Evolutionary conservation across 2,329 filamentous ascomycete genomes (phyloP).

Genomic region (Coniochaeta sp.): DNA sequence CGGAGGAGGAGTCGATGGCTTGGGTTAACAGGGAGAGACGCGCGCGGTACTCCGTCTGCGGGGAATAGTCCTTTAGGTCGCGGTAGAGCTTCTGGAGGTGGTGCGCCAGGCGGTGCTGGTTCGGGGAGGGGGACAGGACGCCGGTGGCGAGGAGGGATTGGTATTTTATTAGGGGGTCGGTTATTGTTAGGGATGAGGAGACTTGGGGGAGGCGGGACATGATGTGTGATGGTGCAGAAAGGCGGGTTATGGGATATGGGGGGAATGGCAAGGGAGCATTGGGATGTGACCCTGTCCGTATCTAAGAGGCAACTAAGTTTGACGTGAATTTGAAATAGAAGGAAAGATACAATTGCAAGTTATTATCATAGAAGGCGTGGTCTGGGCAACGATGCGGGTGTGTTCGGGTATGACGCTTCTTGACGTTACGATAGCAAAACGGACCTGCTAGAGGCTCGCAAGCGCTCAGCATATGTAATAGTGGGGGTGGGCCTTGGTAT

Average conservation of each 20-base stretch:
- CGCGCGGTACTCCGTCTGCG: slow-evolving; percentile 60
- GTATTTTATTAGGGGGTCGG: slow-evolving; percentile 72
- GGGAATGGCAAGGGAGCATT: too few relatives aligned
- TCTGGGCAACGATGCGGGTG: too few relatives aligned
- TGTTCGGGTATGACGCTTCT: too few relatives aligned
- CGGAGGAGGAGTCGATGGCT: slow-evolving; percentile 30
- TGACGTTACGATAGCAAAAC: too few relatives aligned
- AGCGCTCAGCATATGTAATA: too few relatives aligned
- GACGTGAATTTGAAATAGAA: too few relatives aligned
- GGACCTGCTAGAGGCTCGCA: too few relatives aligned
- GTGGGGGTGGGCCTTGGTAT: too few relatives aligned
- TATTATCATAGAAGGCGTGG: too few relatives aligned
- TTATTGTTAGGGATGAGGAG: slow-evolving; percentile 53
- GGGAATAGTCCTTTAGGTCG: slow-evolving; percentile 71
- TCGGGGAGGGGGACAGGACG: slow-evolving; percentile 59
- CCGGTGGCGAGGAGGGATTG: slow-evolving; percentile 62
- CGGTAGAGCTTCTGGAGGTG: slow-evolving; percentile 73
- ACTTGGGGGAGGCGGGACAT: slow-evolving; percentile 12
- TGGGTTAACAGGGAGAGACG: slow-evolving; percentile 54
- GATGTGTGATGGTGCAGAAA: not conserved
- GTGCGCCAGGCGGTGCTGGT: slow-evolving; percentile 66
- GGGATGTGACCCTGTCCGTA: too few relatives aligned
- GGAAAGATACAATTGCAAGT: too few relatives aligned
- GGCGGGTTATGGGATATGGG: not conserved
- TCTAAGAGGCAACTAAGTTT: too few relatives aligned